Evolutionary conservation across 2,329 filamentous ascomycete species (phyloP).

Genomic region (Apiospora phragmitis): DNA sequence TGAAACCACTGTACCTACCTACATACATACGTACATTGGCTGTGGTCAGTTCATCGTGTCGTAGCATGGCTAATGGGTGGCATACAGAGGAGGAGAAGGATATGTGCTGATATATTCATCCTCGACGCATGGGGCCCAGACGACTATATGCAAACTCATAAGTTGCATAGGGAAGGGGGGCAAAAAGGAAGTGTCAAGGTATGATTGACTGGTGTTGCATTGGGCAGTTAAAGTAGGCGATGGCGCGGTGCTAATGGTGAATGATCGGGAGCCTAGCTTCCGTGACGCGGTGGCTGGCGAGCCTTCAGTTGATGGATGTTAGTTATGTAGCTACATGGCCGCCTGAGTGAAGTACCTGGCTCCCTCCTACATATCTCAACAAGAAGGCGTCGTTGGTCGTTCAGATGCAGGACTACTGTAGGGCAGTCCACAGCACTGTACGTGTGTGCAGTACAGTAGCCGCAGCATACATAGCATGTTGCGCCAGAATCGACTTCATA

Average conservation of each 20-base stretch:
- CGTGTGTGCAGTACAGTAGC: neutral
- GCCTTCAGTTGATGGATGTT: neutral
- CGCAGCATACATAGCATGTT: neutral
- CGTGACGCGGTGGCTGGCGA: conserved; percentile 3
- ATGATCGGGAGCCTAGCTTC: conserved; percentile 7
- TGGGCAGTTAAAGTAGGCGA: neutral
- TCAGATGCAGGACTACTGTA: neutral
- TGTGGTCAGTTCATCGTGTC: neutral
- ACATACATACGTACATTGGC: neutral
- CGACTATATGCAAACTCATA: neutral
- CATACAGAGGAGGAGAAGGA: neutral
- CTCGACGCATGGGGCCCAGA: too few relatives aligned
- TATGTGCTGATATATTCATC: neutral
- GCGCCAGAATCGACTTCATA: neutral
- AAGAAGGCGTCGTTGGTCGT: neutral
- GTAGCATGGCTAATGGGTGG: neutral
- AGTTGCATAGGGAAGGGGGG: neutral
- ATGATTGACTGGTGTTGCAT: neutral
- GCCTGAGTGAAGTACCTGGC: neutral
- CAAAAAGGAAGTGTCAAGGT: neutral
- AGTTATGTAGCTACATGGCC: neutral
- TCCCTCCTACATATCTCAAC: neutral
- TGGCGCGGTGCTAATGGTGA: neutral
- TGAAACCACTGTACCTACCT: neutral
- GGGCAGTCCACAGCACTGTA: neutral